Conservation (phyloP, 768 basidiomycete genomes). For the Termitomyces titanicus region DNA sequence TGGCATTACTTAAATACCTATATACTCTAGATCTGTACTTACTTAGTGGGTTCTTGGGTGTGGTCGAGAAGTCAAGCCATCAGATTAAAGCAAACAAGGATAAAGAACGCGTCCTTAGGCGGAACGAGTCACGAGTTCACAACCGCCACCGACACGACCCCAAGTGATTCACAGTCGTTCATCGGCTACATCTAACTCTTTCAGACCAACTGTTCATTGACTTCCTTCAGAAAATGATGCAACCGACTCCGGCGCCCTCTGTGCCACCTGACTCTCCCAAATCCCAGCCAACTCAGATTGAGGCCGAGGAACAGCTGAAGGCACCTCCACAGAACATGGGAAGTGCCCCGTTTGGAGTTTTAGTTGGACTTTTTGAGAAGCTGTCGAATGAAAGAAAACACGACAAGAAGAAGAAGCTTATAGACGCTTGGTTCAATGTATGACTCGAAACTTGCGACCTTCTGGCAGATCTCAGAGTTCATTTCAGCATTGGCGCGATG, state of each 20-base stretch:
- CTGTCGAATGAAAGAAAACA: conserved; percentile 70
- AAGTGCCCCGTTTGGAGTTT: conserved; percentile 66
- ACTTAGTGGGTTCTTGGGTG: neutral
- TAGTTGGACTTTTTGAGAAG: conserved; percentile 71
- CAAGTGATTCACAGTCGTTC: neutral
- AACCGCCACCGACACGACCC: neutral
- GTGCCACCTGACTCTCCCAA: conserved; percentile 48
- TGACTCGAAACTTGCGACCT: conserved; percentile 21
- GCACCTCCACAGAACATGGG: conserved; percentile 62
- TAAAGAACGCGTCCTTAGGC: conserved; percentile 32
- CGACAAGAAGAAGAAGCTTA: conserved; percentile 64
- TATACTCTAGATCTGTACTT: too few species aligned
- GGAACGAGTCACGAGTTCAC: conserved; percentile 17
- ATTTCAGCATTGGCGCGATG: conserved; percentile 75
- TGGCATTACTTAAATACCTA: too few species aligned
- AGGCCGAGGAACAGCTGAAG: conserved; percentile 23
- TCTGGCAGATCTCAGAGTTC: conserved; percentile 10
- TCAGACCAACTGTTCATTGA: neutral
- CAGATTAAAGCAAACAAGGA: conserved; percentile 21
- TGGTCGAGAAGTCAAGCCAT: neutral
- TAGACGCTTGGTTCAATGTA: conserved; percentile 83
- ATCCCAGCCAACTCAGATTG: conserved; percentile 5
- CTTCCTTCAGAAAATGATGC: conserved; percentile 38
- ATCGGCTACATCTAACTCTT: neutral
- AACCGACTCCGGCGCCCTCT: conserved; percentile 67